Evolutionary conservation across 805 yeast genomes (phyloP).

Genomic region (Hanseniaspora guilliermondii): DNA sequence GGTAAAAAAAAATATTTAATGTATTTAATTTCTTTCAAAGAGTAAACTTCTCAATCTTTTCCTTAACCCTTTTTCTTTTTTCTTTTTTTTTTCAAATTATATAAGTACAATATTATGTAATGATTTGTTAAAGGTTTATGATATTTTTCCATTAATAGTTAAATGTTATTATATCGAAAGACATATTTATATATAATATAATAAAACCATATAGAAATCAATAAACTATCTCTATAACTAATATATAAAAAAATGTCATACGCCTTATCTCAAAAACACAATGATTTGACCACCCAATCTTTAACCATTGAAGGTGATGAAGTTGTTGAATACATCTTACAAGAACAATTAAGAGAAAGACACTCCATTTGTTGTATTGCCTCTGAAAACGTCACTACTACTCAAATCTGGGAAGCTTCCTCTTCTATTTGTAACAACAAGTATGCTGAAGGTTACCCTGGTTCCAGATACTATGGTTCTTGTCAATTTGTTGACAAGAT

Average conservation of each 20-base stretch:
- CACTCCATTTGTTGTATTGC: conserved; percentile 91
- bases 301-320: conserved; percentile 61
- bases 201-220: not conserved
- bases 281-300: conserved; percentile 50
- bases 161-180: too few species aligned
- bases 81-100: too few species aligned
- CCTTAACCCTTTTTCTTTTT: too few species aligned
- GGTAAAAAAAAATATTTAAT: too few species aligned
- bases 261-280: conserved; percentile 57
- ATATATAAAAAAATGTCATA: conserved; percentile 26
- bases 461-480: conserved; percentile 98
- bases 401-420: conserved; percentile 87
- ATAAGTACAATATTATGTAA: too few species aligned
- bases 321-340: conserved; percentile 56
- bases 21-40: too few species aligned
- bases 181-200: too few species aligned
- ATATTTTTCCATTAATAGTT: too few species aligned
- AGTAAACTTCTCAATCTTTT: too few species aligned
- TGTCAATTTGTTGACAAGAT: conserved; percentile 92
- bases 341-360: conserved; percentile 83
- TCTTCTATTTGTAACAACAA: conserved; percentile 98
- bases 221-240: too few species aligned
- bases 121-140: too few species aligned
- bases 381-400: conserved; percentile 92
- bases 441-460: conserved; percentile 98